A percentile compares a stretch with the other conserved stretches of the same genome.
phyloP scores from a whole-genome alignment of 139 green algal species.

The Microglena sp. region DNA sequence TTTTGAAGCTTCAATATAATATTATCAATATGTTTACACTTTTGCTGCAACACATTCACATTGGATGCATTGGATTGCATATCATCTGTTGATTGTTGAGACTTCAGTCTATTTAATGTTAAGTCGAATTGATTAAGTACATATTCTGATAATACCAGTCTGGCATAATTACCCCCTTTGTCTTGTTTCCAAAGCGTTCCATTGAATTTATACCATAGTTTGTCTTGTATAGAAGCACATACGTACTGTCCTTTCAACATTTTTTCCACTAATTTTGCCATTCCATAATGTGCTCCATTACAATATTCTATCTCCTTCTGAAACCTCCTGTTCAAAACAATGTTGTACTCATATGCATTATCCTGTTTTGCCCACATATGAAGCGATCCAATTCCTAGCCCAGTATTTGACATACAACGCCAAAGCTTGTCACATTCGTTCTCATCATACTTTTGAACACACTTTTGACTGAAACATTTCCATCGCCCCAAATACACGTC shows the following conservation, averaged over 20 bases:
- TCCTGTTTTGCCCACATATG: neutral
- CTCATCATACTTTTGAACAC: neutral
- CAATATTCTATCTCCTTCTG: neutral
- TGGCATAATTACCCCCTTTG: neutral
- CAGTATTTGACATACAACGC: neutral
- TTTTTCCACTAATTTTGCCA: constrained; percentile 2
- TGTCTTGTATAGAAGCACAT: neutral
- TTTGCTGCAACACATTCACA: neutral
- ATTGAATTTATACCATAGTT: constrained; percentile 3
- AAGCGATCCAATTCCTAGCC: neutral
- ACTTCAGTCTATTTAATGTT: neutral
- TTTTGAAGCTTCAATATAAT: constrained; percentile 1
- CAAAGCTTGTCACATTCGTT: constrained; percentile 2
- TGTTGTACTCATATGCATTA: neutral
- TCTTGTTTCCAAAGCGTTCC: constrained; percentile 3
- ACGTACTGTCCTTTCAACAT: neutral
- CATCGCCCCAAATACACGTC: neutral
- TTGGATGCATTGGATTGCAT: neutral
- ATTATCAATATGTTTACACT: neutral
- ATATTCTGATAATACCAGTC: neutral
- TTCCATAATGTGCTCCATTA: constrained; percentile 1
- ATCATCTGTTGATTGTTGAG: neutral
- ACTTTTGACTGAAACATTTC: neutral
- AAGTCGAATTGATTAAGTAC: neutral
- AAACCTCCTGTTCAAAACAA: neutral